Conservation (phyloP, 345 rosid genomes). For the Arabis alpina region DNA sequence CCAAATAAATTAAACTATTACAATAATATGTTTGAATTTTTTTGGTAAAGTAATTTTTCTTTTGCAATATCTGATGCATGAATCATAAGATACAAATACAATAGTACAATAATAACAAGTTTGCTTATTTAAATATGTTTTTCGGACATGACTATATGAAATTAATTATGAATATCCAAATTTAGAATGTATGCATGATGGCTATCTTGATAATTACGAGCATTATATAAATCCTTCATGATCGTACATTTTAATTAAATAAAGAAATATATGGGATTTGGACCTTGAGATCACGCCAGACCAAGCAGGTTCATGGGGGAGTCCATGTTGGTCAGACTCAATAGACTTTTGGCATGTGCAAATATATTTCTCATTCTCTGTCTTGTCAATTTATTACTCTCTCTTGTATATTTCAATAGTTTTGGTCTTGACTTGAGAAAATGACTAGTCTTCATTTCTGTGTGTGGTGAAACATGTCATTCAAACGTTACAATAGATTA, state of each 20-base stretch:
- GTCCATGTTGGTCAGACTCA: conserved; percentile 35
- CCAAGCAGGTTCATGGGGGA: background rate
- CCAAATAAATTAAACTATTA: too few relatives aligned
- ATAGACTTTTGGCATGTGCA: conserved; percentile 27
- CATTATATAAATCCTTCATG: too few relatives aligned
- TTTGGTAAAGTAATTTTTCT: too few relatives aligned
- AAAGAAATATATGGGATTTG: too few relatives aligned
- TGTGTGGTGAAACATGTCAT: conserved; percentile 7
- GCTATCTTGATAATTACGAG: background rate
- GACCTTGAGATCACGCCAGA: background rate
- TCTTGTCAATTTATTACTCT: conserved; percentile 38
- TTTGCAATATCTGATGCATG: background rate
- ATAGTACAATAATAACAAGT: background rate
- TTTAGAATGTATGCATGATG: background rate
- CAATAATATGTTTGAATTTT: too few relatives aligned
- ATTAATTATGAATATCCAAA: background rate
- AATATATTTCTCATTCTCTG: conserved; percentile 3
- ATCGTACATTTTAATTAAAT: too few relatives aligned
- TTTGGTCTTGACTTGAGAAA: conserved; percentile 24
- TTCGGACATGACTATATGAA: background rate
- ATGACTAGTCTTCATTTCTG: conserved; percentile 23
- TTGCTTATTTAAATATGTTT: background rate
- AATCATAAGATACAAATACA: background rate
- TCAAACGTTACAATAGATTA: background rate
- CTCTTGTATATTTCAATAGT: conserved; percentile 21